Percentiles rank a stretch among this genome's conserved stretches.
Evolutionary conservation across 495 filamentous ascomycete species (phyloP).

Genomic region (Cryomyces minteri): DNA sequence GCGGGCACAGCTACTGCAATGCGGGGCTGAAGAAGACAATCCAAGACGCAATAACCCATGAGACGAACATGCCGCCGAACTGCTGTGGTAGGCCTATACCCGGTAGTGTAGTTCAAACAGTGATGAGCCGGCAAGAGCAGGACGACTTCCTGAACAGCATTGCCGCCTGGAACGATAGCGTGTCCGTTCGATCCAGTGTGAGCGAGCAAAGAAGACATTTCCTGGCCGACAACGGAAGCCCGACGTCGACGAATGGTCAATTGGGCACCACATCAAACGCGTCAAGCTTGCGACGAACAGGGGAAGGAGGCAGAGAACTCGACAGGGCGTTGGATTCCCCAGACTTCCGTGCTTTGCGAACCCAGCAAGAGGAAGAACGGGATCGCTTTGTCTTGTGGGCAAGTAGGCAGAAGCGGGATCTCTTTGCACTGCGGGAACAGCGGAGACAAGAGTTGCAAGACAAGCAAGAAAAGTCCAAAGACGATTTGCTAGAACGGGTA

Average conservation of each 20-base stretch:
- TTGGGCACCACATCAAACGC: no score
- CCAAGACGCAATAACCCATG: conserved; percentile 19
- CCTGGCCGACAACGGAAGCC: no score
- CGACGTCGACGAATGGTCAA: no score
- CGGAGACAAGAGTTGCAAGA: conserved; percentile 24
- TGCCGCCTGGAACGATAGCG: conserved; percentile 32
- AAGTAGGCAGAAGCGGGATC: conserved; percentile 31
- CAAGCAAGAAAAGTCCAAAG: conserved; percentile 10
- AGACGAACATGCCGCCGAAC: conserved; percentile 35
- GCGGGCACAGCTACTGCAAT: conserved; percentile 9
- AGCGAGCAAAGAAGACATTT: conserved; percentile 22
- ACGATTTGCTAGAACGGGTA: conserved; percentile 6
- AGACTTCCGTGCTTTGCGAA: conserved; percentile 31
- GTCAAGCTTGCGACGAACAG: no score
- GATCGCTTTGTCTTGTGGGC: conserved; percentile 37
- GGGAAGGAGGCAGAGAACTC: no score
- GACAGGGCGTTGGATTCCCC: background rate
- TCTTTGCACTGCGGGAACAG: conserved; percentile 31
- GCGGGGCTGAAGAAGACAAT: conserved; percentile 6
- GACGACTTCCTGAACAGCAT: conserved; percentile 30
- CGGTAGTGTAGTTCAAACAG: conserved; percentile 25
- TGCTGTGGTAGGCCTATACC: conserved; percentile 40
- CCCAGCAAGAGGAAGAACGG: conserved; percentile 36
- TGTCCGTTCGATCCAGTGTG: conserved; percentile 29
- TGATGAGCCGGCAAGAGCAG: conserved; percentile 32